These are phyloP conservation scores for Fistulinella staudtii DNA, from an alignment of 1,284 basidiomycete species.

Conservation along the genomic window DNA sequence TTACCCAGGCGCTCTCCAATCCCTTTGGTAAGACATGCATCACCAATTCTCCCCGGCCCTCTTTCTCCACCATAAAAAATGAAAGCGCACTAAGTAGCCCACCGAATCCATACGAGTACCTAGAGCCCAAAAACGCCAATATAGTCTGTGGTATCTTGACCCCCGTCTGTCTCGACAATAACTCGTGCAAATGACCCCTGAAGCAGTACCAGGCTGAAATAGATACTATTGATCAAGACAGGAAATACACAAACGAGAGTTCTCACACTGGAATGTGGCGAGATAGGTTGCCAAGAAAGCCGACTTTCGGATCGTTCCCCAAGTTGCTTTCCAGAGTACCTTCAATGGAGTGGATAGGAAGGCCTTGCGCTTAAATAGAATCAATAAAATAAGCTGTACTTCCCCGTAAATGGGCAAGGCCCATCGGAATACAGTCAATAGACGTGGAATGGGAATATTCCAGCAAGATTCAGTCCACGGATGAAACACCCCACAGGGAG, in stretches of 20 bases:
- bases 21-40: slow-evolving; percentile 96
- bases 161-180: slow-evolving; percentile 40
- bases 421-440: slow-evolving; percentile 81
- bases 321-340: slow-evolving; percentile 61
- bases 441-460: slow-evolving; percentile 66
- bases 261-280: slow-evolving; percentile 77
- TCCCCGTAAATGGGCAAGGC: slow-evolving; percentile 87
- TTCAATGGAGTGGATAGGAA: slow-evolving; percentile 60
- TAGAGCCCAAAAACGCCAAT: slow-evolving; percentile 58
- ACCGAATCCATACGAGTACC: slow-evolving; percentile 70
- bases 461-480: slow-evolving; percentile 75
- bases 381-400: slow-evolving; percentile 83
- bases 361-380: slow-evolving; percentile 68
- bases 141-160: slow-evolving; percentile 47
- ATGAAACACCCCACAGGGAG: slow-evolving; percentile 69
- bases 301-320: slow-evolving; percentile 81
- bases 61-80: slow-evolving; percentile 84
- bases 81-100: slow-evolving; percentile 78
- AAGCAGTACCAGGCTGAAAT: slow-evolving; percentile 68
- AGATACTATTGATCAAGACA: too few relatives aligned
- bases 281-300: slow-evolving; percentile 89
- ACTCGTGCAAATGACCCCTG: slow-evolving; percentile 56
- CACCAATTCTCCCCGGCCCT: slow-evolving; percentile 78
- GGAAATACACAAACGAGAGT: slow-evolving; percentile 7
- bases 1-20: slow-evolving; percentile 83